phyloP scores from a whole-genome alignment of 177 flowering plant species.

The Vitis hybrid region DNA sequence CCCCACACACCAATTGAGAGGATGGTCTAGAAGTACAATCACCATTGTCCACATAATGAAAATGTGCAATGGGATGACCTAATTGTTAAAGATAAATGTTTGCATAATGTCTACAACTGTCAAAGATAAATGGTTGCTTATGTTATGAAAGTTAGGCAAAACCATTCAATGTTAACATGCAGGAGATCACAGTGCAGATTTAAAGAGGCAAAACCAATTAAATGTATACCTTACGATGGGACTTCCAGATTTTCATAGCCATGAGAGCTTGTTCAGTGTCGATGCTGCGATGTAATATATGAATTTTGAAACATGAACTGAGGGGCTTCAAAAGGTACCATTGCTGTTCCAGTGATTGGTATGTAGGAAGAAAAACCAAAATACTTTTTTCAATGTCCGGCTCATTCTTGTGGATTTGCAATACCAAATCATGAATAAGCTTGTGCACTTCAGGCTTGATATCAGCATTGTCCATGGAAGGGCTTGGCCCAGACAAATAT shows the following conservation, averaged over 20 bases:
- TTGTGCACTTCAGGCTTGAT: slow-evolving; percentile 67
- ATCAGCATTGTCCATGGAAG: slow-evolving; percentile 45
- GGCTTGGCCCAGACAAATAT: slow-evolving; percentile 49
- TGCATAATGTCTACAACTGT: too few relatives aligned
- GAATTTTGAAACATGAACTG: slow-evolving; percentile 62
- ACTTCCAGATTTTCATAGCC: slow-evolving; percentile 84
- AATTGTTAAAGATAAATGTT: too few relatives aligned
- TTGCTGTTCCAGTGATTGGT: slow-evolving; percentile 75
- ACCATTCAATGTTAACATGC: too few relatives aligned
- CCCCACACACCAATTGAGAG: too few relatives aligned
- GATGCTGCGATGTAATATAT: slow-evolving; percentile 87
- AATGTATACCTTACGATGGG: slow-evolving; percentile 77
- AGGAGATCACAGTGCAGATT: background rate
- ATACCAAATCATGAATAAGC: slow-evolving; percentile 73
- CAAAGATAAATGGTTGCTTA: too few relatives aligned
- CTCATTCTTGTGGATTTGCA: slow-evolving; percentile 79
- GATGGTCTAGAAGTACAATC: too few relatives aligned
- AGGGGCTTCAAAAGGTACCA: slow-evolving; percentile 64
- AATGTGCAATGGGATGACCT: too few relatives aligned
- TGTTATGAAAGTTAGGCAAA: too few relatives aligned
- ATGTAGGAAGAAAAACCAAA: slow-evolving; percentile 93
- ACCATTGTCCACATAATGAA: too few relatives aligned
- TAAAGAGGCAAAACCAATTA: background rate
- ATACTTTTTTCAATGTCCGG: slow-evolving; percentile 89
- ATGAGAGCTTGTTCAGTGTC: slow-evolving; percentile 84